Base-by-base conservation (phyloP, 768 basidiomycete genomes). In the Hygrophoropsis aurantiaca region DNA sequence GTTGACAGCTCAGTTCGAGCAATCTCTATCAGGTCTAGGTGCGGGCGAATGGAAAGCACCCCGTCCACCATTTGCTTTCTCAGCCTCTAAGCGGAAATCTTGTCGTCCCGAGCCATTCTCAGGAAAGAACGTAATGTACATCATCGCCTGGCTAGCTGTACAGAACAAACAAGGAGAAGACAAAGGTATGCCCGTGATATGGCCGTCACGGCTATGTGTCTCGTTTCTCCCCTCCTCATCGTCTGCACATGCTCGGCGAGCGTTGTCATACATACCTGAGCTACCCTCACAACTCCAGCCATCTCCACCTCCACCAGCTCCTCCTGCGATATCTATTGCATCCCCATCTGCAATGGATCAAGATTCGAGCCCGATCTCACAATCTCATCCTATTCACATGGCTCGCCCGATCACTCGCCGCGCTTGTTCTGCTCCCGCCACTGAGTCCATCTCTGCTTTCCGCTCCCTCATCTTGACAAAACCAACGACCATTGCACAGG, bases 101-200 rank as follows among this genome's bases (percentile, higher is more conserved):
- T 50, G 30, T 24, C 53, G 30, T 18, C 55, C 24, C 38, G 55
- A 33, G 36, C 26, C 7, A 46, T 58, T 38, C 46, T 54, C 55
- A 44, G 44, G 46, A 38, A 42, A 48, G 32, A 47, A 33, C 35
- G 62, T 63, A 2, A 54, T 56, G 13, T 88, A 81, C 60, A 64
- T 88, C 37, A 81, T 90, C 43, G 85, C 79, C 3, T 90, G 84
- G 83, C 73, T 90, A 30, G 77, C 74, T 25, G 84, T 90, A 16
- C 80, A 88, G 62, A 87, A 87, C 56, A 82, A 78, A 51, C 87
- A 85, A 53, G 87, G 85, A 25, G 88, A 90, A 60, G 86, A 88
- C 53, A 90, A 89, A 55, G 88, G 88, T 1, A 68, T 87, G 24
- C 71, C 77, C n/a, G 70, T 86, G 40, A 80, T 90, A 51, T 91